Conservation (phyloP, 1,284 basidiomycete genomes). For the Laetiporus sulphureus region DNA sequence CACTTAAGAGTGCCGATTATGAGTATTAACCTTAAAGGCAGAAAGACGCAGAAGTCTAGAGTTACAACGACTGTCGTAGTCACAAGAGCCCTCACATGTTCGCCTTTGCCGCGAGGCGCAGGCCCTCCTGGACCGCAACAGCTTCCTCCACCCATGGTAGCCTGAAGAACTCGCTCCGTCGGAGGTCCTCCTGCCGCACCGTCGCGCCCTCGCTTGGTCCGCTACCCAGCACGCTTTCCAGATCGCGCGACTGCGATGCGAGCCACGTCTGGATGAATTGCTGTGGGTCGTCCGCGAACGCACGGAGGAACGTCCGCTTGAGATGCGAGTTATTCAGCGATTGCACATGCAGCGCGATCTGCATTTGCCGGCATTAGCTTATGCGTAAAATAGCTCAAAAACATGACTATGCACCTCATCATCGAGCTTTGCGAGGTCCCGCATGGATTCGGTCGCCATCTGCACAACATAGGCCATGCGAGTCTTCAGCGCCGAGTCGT, state of each 20-base stretch:
- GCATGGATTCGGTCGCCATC: slow-evolving; percentile 62
- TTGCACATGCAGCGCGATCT: slow-evolving; percentile 77
- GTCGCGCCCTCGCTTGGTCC: slow-evolving; percentile 78
- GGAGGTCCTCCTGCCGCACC: slow-evolving; percentile 80
- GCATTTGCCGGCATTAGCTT: not conserved
- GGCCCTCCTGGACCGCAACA: slow-evolving; percentile 49
- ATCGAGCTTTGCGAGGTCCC: slow-evolving; percentile 73
- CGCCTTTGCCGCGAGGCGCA: slow-evolving; percentile 39
- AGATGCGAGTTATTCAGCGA: slow-evolving; percentile 81
- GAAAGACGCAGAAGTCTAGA: too few relatives aligned
- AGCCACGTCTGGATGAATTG: slow-evolving; percentile 88
- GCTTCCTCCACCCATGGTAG: slow-evolving; percentile 85
- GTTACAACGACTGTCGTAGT: too few relatives aligned
- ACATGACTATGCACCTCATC: slow-evolving; percentile 65
- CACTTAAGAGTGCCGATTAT: too few relatives aligned
- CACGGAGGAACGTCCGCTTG: slow-evolving; percentile 81
- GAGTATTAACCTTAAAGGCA: too few relatives aligned
- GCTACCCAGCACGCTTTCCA: slow-evolving; percentile 86
- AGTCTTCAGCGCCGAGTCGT: slow-evolving; percentile 72
- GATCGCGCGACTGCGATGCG: slow-evolving; percentile 84
- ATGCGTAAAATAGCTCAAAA: slow-evolving; percentile 4
- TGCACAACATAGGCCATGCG: slow-evolving; percentile 72
- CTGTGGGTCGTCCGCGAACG: slow-evolving; percentile 77
- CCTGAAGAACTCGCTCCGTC: slow-evolving; percentile 84
- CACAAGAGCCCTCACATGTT: slow-evolving; percentile 11